Evolutionary conservation across 2,329 filamentous ascomycete species (phyloP).

Genomic region (Grosmannia clavigera): DNA sequence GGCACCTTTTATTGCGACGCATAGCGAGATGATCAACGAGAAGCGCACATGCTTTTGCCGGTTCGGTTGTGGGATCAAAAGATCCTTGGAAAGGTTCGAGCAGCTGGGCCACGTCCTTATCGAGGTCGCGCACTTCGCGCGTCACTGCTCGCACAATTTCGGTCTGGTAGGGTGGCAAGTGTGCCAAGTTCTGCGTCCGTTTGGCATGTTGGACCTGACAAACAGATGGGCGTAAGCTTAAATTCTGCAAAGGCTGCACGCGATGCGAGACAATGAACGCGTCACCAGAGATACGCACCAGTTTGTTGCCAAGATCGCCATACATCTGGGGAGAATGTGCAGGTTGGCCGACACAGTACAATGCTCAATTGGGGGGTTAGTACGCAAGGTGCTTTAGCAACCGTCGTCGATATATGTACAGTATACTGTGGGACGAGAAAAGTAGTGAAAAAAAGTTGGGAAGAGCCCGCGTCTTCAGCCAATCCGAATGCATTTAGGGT

Average conservation of each 20-base stretch:
- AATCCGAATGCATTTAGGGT: background rate
- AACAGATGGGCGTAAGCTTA: background rate
- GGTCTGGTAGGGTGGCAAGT: slow-evolving; percentile 84
- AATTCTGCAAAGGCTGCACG: background rate
- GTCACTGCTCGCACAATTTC: slow-evolving; percentile 80
- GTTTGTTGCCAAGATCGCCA: slow-evolving; percentile 74
- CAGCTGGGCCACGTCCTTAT: slow-evolving; percentile 69
- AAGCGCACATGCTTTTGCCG: slow-evolving; percentile 73
- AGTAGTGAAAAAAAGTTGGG: background rate
- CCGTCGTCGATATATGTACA: background rate
- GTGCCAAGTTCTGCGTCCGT: slow-evolving; percentile 72
- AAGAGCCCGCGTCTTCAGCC: background rate
- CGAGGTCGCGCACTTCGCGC: slow-evolving; percentile 84
- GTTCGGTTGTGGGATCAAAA: slow-evolving; percentile 75
- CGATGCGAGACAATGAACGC: background rate
- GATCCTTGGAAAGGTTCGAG: slow-evolving; percentile 72
- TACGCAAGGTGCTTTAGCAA: background rate
- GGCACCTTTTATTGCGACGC: slow-evolving; percentile 88
- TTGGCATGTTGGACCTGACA: slow-evolving; percentile 85
- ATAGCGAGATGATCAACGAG: slow-evolving; percentile 91
- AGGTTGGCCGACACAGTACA: background rate
- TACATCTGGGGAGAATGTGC: slow-evolving; percentile 48
- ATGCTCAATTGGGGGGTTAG: background rate
- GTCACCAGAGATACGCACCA: slow-evolving; percentile 38
- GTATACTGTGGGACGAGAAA: background rate